Evolutionary conservation across 352 stramenopile species (phyloP), one percentile per base, ranked within the genome.

Genomic region (Globisporangium sylvaticum): DNA sequence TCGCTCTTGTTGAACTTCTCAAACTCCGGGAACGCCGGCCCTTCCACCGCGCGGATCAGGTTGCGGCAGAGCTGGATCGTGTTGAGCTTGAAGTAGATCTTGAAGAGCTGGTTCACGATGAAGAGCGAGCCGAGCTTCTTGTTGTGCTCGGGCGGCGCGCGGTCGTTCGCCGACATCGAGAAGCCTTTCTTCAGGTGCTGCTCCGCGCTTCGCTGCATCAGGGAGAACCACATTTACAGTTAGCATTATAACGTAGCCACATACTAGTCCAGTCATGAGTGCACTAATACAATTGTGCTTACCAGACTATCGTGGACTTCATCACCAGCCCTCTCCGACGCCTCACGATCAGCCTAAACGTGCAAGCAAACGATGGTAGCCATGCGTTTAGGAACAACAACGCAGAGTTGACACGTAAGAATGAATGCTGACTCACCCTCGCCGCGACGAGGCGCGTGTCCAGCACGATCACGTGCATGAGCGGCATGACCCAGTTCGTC

Each of bases 51-150:
- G 46, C 84, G 84, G 37, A 98, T 92, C 57, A 98, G 77, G 76
- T 98, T 98, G 70, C 95, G 96, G 64, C 95, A 98, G 55, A 98
- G 70, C 68, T 97, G 83, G 64, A 98, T 94, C 71, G 96, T 98
- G 68, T 94, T 93, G 72, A 93, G 78, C 74, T 94, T 92, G 79
- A 99, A 99, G 82, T 99, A 99, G 78, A 98, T 98, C 71, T 96
- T 97, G 77, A 99, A 98, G 48, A 99, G 86, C 77, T 98, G 92
- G 70, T 98, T 98, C 54, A 98, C 95, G 74, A 98, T 96, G 67
- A 95, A 96, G 10, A 95, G 77, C 60, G 84, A 78, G n/a, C 86
- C 88, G 52, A 91, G 76, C 58, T 92, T 92, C 78, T 95, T 95
- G 79, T 91, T 94, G 72, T 92, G 72, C 65, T 92, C 84, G 4